Evolutionary conservation across 2,329 filamentous ascomycete species (phyloP).

Genomic region (Alternaria viburni): DNA sequence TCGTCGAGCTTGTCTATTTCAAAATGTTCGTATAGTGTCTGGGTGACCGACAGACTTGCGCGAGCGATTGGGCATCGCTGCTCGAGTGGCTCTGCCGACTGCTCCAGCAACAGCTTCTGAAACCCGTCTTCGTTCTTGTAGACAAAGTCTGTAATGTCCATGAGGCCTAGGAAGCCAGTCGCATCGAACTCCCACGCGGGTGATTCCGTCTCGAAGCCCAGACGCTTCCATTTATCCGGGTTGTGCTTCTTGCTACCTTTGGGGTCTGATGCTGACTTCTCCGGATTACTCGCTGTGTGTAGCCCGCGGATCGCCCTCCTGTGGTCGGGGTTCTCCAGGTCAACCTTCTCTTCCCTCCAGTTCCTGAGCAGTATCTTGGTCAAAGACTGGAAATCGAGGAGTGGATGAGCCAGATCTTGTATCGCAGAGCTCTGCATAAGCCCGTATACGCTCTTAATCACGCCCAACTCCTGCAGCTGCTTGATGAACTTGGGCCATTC

Average conservation of each 20-base stretch:
- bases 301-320: slow-evolving; percentile 84
- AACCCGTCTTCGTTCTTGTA: slow-evolving; percentile 90
- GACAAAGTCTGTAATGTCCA: slow-evolving; percentile 95
- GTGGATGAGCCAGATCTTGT: slow-evolving; percentile 85
- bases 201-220: slow-evolving; percentile 91
- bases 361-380: slow-evolving; percentile 86
- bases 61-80: slow-evolving; percentile 86
- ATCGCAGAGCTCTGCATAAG: slow-evolving; percentile 94
- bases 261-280: slow-evolving; percentile 53
- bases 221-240: slow-evolving; percentile 87
- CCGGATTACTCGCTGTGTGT: slow-evolving; percentile 80
- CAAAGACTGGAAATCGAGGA: slow-evolving; percentile 90
- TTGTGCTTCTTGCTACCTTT: slow-evolving; percentile 74
- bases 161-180: slow-evolving; percentile 91
- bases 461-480: slow-evolving; percentile 85
- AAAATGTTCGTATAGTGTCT: slow-evolving; percentile 93
- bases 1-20: slow-evolving; percentile 85
- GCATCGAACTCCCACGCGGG: slow-evolving; percentile 84
- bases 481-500: slow-evolving; percentile 98
- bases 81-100: slow-evolving; percentile 72
- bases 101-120: slow-evolving; percentile 89
- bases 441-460: slow-evolving; percentile 87
- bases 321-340: slow-evolving; percentile 87
- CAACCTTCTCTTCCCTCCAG: slow-evolving; percentile 85
- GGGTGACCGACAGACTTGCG: slow-evolving; percentile 84